A percentile compares a stretch with the other conserved stretches of the same genome.
phyloP scores from a whole-genome alignment of 805 yeast species.

The Cyberlindnera saturnus region DNA sequence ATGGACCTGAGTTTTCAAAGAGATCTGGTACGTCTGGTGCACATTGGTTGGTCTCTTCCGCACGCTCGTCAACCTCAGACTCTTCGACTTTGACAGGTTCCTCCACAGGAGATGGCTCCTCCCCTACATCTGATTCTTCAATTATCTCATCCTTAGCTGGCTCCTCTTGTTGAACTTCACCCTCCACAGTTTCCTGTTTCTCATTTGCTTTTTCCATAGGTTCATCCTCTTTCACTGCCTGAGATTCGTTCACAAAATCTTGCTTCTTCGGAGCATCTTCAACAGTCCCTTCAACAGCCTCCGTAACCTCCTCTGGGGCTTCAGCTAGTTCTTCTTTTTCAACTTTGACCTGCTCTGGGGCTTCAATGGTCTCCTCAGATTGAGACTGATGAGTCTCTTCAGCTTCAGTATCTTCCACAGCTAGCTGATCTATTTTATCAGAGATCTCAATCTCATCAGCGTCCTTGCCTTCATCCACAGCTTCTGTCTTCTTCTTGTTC shows the following conservation, averaged over 20 bases:
- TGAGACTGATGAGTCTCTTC: constrained; percentile 7
- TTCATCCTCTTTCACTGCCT: constrained; percentile 12
- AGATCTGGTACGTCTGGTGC: not conserved
- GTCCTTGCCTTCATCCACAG: not conserved
- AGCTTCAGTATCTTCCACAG: constrained; percentile 7
- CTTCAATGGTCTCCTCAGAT: constrained; percentile 3
- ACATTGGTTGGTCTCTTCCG: constrained; percentile 1
- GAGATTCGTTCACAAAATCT: constrained; percentile 13
- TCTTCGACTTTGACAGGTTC: not conserved
- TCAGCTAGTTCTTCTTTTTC: not conserved
- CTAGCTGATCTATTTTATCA: constrained; percentile 12
- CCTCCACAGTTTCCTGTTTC: constrained; percentile 3
- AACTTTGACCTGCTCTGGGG: not conserved
- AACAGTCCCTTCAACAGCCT: not conserved
- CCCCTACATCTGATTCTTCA: constrained; percentile 4
- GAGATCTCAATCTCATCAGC: constrained; percentile 8
- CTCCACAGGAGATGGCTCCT: constrained; percentile 5
- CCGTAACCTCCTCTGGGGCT: not conserved
- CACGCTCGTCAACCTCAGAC: not conserved
- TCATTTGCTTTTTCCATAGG: constrained; percentile 4
- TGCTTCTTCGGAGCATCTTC: constrained; percentile 3
- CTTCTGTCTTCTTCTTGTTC: constrained; percentile 10
- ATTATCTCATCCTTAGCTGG: not conserved
- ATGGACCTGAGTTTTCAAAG: constrained; percentile 10
- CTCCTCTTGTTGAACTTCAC: constrained; percentile 3